phyloP scores from a whole-genome alignment of 1,284 basidiomycete genomes.

The Sanguinoderma infundibulare region DNA sequence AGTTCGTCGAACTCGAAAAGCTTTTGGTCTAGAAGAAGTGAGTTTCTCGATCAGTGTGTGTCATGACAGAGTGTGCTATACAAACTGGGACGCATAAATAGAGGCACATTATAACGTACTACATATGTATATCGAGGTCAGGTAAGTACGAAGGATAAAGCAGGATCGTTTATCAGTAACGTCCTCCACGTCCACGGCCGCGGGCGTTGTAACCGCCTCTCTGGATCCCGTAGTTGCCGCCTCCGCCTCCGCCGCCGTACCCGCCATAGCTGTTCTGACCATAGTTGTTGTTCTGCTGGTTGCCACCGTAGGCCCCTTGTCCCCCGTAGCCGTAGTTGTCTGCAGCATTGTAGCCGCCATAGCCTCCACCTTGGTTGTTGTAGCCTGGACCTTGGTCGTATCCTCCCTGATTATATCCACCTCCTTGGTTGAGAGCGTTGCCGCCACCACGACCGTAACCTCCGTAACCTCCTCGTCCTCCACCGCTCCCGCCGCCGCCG shows the following conservation, averaged over 20 bases:
- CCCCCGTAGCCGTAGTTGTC: conserved; percentile 25
- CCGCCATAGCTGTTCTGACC: conserved; percentile 18
- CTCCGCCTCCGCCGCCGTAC: conserved; percentile 34
- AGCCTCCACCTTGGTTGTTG: conserved; percentile 15
- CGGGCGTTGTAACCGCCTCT: conserved; percentile 34
- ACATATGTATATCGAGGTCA: conserved; percentile 11
- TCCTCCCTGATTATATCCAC: conserved; percentile 37
- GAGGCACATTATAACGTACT: conserved; percentile 20
- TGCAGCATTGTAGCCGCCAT: conserved; percentile 14
- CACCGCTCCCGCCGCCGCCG: conserved; percentile 24
- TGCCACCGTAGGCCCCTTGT: conserved; percentile 26
- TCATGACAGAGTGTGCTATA: conserved; percentile 7
- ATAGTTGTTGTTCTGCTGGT: conserved; percentile 15
- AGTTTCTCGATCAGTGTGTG: not conserved
- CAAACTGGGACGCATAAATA: conserved; percentile 18
- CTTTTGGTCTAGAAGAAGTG: not conserved
- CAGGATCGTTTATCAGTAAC: conserved; percentile 36
- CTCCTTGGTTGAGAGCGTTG: conserved; percentile 24
- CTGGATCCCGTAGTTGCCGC: conserved; percentile 23
- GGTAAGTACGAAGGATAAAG: not conserved
- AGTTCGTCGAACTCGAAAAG: no score
- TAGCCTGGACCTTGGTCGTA: conserved; percentile 27
- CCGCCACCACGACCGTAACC: conserved; percentile 25
- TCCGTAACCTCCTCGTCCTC: conserved; percentile 29
- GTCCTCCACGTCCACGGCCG: conserved; percentile 46